Conservation (phyloP, 371 early-diverging fungal species). For the Syncephalastrum contaminatum region DNA sequence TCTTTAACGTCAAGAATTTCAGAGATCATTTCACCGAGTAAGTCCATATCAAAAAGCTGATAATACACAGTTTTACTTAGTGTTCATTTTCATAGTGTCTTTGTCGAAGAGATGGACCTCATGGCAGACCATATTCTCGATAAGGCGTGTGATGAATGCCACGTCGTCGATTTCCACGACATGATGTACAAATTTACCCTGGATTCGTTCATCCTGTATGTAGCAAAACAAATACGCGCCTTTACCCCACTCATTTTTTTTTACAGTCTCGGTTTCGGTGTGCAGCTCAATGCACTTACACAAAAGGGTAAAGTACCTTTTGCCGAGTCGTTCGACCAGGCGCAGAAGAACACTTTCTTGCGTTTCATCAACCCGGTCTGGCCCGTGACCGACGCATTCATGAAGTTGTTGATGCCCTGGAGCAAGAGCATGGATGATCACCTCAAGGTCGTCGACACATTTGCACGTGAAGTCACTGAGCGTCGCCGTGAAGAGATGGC, state of each 20-base stretch:
- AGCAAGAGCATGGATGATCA: slow-evolving; percentile 34
- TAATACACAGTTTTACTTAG: slow-evolving; percentile 4
- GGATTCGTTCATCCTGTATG: slow-evolving; percentile 58
- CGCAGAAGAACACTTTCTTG: slow-evolving; percentile 34
- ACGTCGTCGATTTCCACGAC: slow-evolving; percentile 45
- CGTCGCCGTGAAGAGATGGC: slow-evolving; percentile 30
- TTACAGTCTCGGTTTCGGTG: slow-evolving; percentile 47
- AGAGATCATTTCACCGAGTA: slow-evolving; percentile 45
- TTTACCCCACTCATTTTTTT: no score
- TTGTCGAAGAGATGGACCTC: slow-evolving; percentile 43
- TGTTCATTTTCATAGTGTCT: slow-evolving; percentile 31
- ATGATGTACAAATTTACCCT: slow-evolving; percentile 53
- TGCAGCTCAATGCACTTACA: slow-evolving; percentile 31
- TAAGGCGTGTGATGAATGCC: slow-evolving; percentile 26
- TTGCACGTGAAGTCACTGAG: slow-evolving; percentile 47
- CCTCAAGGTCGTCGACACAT: slow-evolving; percentile 42
- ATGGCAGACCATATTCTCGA: slow-evolving; percentile 34
- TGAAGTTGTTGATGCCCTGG: slow-evolving; percentile 13
- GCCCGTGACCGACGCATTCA: slow-evolving; percentile 23
- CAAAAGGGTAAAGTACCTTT: slow-evolving; percentile 42
- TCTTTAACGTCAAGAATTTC: slow-evolving; percentile 53
- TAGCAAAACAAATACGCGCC: not conserved
- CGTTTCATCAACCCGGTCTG: slow-evolving; percentile 48
- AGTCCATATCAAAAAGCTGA: not conserved
- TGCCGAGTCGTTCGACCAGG: slow-evolving; percentile 57